These are phyloP conservation scores for Fraxinus pennsylvanica DNA, from an alignment of 257 asterid species.

Conservation along the genomic window DNA sequence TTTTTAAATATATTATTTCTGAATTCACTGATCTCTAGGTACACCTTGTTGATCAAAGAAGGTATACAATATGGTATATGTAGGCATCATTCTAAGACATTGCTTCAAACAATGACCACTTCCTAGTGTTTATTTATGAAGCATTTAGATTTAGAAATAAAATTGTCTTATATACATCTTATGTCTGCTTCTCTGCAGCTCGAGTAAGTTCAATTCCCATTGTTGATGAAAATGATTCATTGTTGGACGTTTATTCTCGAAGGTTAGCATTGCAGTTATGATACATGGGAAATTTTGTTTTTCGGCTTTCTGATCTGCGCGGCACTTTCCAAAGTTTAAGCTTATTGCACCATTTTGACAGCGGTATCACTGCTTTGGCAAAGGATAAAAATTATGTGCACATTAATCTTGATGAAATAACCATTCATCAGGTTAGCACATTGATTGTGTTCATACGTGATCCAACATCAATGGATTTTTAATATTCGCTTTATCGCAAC, in stretches of 20 bases:
- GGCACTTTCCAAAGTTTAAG: neutral
- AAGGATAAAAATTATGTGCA: constrained; percentile 74
- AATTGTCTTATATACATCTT: constrained; percentile 6
- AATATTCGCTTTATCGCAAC: neutral
- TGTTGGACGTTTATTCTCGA: constrained; percentile 83
- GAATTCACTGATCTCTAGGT: neutral
- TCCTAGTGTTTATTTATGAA: neutral
- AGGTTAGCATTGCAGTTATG: constrained; percentile 52
- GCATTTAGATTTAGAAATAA: constrained; percentile 11
- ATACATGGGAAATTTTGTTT: neutral
- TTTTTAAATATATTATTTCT: neutral
- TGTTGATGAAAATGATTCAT: constrained; percentile 86
- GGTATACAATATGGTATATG: too few relatives aligned
- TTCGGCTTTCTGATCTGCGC: neutral
- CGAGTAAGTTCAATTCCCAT: constrained; percentile 91
- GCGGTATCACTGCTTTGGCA: constrained; percentile 90
- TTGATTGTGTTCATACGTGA: neutral
- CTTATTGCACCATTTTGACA: constrained; percentile 39
- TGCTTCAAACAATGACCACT: neutral
- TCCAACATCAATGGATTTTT: neutral
- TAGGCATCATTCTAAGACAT: neutral
- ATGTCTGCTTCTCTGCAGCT: constrained; percentile 50
- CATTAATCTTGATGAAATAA: constrained; percentile 80
- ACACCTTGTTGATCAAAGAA: neutral
- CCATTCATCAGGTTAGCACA: constrained; percentile 65